Conservation (phyloP, 2,329 filamentous ascomycete species). For the Trichoderma atroviride region DNA sequence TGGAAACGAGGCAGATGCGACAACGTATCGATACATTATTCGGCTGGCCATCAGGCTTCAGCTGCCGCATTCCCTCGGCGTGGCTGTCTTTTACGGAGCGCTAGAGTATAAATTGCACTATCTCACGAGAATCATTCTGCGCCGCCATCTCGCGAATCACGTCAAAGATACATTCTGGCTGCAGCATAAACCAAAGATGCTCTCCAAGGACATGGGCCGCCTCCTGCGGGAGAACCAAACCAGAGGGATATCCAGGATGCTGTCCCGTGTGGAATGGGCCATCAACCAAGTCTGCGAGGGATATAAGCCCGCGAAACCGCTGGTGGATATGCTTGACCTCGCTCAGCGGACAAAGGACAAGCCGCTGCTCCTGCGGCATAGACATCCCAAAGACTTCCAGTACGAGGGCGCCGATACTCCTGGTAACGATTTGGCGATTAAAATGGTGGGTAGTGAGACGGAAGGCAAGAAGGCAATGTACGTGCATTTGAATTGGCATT, state of each 20-base stretch:
- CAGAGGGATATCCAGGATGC: constrained; percentile 8
- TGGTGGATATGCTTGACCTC: constrained; percentile 34
- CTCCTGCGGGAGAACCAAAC: constrained; percentile 24
- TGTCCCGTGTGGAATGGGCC: constrained; percentile 37
- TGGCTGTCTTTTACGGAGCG: constrained; percentile 40
- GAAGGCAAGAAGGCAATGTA: constrained; percentile 10
- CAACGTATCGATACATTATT: constrained; percentile 45
- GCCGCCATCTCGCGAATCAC: constrained; percentile 34
- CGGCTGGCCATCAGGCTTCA: constrained; percentile 40
- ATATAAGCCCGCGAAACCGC: constrained; percentile 36
- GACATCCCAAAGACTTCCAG: constrained; percentile 7
- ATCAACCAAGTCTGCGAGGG: constrained; percentile 37
- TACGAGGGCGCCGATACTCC: constrained; percentile 4
- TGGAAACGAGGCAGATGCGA: constrained; percentile 34
- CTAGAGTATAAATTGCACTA: constrained; percentile 38
- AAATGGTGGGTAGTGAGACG: constrained; percentile 21
- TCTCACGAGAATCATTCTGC: constrained; percentile 33
- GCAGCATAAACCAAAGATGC: constrained; percentile 34
- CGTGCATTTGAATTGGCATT: constrained; percentile 25
- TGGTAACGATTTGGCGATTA: constrained; percentile 24
- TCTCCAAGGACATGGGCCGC: constrained; percentile 35
- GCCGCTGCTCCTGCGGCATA: constrained; percentile 33
- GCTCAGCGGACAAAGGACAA: constrained; percentile 36
- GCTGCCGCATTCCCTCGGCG: constrained; percentile 38
- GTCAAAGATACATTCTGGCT: constrained; percentile 36